Evolutionary conservation across 805 yeast genomes (phyloP).

Genomic region (Grigorovia yakushimaensis): DNA sequence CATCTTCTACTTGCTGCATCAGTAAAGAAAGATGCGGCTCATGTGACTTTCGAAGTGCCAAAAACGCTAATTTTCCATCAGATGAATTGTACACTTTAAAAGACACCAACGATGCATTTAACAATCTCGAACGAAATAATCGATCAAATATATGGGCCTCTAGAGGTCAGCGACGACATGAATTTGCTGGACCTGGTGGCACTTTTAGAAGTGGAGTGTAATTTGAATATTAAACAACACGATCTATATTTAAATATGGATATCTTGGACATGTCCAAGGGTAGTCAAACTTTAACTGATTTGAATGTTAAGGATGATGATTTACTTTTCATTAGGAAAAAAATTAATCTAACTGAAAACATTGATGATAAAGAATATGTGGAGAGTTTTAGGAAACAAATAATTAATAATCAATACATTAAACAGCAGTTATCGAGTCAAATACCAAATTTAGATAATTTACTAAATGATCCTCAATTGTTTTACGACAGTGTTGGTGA

Average conservation of each 20-base stretch:
- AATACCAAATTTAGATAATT: conserved; percentile 40
- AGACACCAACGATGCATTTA: conserved; percentile 34
- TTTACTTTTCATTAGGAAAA: conserved; percentile 36
- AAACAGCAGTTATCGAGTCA: conserved; percentile 29
- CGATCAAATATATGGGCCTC: conserved; percentile 37
- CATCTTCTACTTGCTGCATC: too few relatives aligned
- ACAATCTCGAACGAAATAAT: conserved; percentile 40
- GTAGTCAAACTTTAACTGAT: conserved; percentile 33
- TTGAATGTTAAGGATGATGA: conserved; percentile 50
- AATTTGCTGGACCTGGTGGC: conserved; percentile 61
- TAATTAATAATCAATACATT: conserved; percentile 34
- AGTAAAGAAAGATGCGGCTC: too few relatives aligned
- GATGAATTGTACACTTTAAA: too few relatives aligned
- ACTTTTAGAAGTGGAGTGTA: conserved; percentile 60
- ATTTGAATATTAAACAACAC: conserved; percentile 38
- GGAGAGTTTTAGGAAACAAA: conserved; percentile 42
- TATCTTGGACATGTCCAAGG: conserved; percentile 22
- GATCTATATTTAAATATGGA: conserved; percentile 40
- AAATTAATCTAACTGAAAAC: conserved; percentile 6
- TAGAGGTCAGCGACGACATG: conserved; percentile 62
- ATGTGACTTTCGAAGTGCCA: too few relatives aligned
- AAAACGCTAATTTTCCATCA: too few relatives aligned
- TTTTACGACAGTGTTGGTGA: conserved; percentile 37
- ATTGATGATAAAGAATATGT: conserved; percentile 22
- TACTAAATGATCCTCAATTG: conserved; percentile 37